Percentiles rank a stretch among this genome's conserved stretches.
Evolutionary conservation across 106 monocot species (phyloP).

Genomic region (Dioscorea alata): DNA sequence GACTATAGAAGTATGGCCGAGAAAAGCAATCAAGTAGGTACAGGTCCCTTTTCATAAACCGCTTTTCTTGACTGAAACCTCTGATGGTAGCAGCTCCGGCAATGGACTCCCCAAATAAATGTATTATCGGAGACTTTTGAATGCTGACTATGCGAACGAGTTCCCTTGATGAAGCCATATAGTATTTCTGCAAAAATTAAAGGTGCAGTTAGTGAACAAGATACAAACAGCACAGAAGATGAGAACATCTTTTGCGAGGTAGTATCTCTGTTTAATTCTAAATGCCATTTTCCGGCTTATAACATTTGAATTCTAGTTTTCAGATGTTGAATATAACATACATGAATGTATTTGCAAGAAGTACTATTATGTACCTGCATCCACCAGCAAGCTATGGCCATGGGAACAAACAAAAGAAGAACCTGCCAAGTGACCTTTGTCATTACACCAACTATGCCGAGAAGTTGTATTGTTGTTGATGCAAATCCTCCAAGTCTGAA

Average conservation of each 20-base stretch:
- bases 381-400: constrained; percentile 90
- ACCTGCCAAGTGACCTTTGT: constrained; percentile 94
- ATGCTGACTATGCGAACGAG: constrained; percentile 90
- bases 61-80: constrained; percentile 95
- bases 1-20: constrained; percentile 83
- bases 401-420: constrained; percentile 73
- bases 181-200: constrained; percentile 73
- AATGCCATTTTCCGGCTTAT: no score
- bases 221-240: no score
- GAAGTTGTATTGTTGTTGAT: constrained; percentile 87
- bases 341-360: no score
- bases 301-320: no score
- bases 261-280: no score
- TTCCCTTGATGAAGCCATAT: constrained; percentile 98
- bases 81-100: constrained; percentile 97
- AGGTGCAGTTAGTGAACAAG: neutral
- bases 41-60: constrained; percentile 93
- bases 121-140: constrained; percentile 90
- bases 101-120: constrained; percentile 95
- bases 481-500: constrained; percentile 95
- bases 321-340: no score
- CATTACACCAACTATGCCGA: constrained; percentile 93
- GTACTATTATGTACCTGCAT: constrained; percentile 66
- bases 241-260: no score
- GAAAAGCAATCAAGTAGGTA: constrained; percentile 94